Evolutionary conservation across 306 rosid species (phyloP).

Genomic region (Begonia loranthoides): DNA sequence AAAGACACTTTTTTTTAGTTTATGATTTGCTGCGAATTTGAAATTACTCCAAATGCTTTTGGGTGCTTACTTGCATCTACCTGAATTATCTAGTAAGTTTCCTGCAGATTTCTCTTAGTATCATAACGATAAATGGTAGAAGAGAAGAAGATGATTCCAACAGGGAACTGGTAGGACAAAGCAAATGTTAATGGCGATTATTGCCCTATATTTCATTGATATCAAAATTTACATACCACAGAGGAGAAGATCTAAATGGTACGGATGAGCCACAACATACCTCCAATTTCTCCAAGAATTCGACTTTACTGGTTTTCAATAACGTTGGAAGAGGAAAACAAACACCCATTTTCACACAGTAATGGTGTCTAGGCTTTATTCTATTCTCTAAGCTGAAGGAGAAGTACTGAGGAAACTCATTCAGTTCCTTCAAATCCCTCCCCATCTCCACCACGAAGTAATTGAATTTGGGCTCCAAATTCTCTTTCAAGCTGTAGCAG

Average conservation of each 20-base stretch:
- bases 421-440: conserved; percentile 74
- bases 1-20: too few relatives aligned
- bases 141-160: neutral
- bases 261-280: conserved; percentile 64
- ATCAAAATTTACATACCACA: conserved; percentile 46
- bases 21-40: too few relatives aligned
- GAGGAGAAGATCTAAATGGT: conserved; percentile 57
- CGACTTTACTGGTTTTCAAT: conserved; percentile 40
- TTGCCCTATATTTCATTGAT: conserved; percentile 13
- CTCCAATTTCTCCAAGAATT: conserved; percentile 49
- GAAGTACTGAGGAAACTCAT: conserved; percentile 71
- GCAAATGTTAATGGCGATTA: too few relatives aligned
- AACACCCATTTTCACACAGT: conserved; percentile 68
- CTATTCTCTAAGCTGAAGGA: conserved; percentile 81
- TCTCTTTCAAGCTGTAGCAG: conserved; percentile 51
- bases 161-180: neutral
- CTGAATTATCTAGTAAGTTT: too few relatives aligned
- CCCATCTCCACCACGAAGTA: conserved; percentile 89
- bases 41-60: too few relatives aligned
- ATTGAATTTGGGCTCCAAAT: conserved; percentile 67
- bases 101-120: too few relatives aligned
- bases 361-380: conserved; percentile 72
- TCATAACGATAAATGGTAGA: too few relatives aligned
- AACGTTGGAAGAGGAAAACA: conserved; percentile 64
- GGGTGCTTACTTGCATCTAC: too few relatives aligned